Percentiles rank a stretch among this genome's conserved stretches.
phyloP scores from a whole-genome alignment of 345 rosid species.

The Balakata baccata region DNA sequence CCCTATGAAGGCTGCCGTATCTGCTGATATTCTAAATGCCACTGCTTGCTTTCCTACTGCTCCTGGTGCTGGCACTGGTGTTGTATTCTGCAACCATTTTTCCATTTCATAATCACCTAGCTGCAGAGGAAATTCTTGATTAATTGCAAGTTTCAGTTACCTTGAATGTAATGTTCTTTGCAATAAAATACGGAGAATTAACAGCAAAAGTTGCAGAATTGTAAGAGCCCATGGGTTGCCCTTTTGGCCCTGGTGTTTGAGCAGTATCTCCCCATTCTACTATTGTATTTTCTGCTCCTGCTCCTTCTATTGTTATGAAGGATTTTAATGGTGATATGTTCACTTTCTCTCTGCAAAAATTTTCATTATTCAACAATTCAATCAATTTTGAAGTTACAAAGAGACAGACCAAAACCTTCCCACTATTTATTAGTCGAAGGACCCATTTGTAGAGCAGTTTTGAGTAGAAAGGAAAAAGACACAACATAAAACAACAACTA shows the following conservation, averaged over 20 bases:
- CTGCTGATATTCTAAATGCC: conserved; percentile 85
- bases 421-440: too few relatives aligned
- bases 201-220: conserved; percentile 91
- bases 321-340: conserved; percentile 72
- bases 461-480: too few relatives aligned
- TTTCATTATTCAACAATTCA: too few relatives aligned
- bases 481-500: too few relatives aligned
- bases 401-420: too few relatives aligned
- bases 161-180: conserved; percentile 92
- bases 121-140: too few relatives aligned
- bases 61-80: conserved; percentile 86
- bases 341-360: conserved; percentile 67
- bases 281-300: conserved; percentile 79
- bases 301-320: conserved; percentile 83
- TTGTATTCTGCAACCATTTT: conserved; percentile 51
- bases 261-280: conserved; percentile 99
- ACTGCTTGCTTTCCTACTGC: conserved; percentile 91
- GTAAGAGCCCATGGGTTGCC: conserved; percentile 72
- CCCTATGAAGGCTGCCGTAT: conserved; percentile 74
- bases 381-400: too few relatives aligned
- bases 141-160: conserved; percentile 20
- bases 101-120: too few relatives aligned
- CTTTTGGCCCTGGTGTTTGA: conserved; percentile 64
- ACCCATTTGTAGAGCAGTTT: too few relatives aligned
- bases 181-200: conserved; percentile 79